A percentile compares a stretch with the other conserved stretches of the same genome.
phyloP scores from a whole-genome alignment of 805 yeast species.

The Starmera caribaea region DNA sequence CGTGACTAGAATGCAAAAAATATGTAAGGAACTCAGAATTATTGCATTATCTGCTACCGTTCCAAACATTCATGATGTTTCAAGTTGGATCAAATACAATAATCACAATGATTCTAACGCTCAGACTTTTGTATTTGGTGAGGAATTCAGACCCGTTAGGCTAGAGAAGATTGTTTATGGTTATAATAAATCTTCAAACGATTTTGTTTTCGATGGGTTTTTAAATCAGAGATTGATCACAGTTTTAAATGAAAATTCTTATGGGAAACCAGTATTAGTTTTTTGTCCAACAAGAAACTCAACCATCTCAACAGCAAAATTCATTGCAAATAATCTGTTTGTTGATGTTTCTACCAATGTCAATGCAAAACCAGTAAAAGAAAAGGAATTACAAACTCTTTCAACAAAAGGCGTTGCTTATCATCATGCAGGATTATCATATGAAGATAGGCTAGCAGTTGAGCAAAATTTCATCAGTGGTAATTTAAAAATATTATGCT shows the following conservation, averaged over 20 bases:
- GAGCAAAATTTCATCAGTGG: conserved; percentile 38
- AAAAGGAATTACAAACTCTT: conserved; percentile 19
- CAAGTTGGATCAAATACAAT: conserved; percentile 31
- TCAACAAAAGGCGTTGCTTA: conserved; percentile 33
- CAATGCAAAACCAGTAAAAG: conserved; percentile 8
- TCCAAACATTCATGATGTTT: conserved; percentile 39
- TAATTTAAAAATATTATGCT: conserved; percentile 34
- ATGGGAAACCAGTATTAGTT: conserved; percentile 34
- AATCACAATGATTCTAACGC: conserved; percentile 19
- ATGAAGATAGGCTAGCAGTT: conserved; percentile 34
- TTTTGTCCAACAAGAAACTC: conserved; percentile 48
- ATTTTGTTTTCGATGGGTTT: conserved; percentile 36
- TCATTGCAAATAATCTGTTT: conserved; percentile 17
- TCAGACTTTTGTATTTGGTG: conserved; percentile 32
- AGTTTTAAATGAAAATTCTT: conserved; percentile 28
- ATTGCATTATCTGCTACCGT: conserved; percentile 44
- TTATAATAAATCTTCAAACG: conserved; percentile 28
- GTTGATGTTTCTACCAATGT: not conserved
- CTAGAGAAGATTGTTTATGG: conserved; percentile 35
- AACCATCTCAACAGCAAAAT: conserved; percentile 36
- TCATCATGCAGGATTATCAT: conserved; percentile 51
- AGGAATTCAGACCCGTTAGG: conserved; percentile 35
- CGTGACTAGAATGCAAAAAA: conserved; percentile 35
- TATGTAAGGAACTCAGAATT: conserved; percentile 28
- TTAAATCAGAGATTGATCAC: conserved; percentile 32